Percentiles rank a stretch among this genome's conserved stretches.
Conservation (phyloP, 2,329 filamentous ascomycete genomes). For the Aspergillus phoenicis region DNA sequence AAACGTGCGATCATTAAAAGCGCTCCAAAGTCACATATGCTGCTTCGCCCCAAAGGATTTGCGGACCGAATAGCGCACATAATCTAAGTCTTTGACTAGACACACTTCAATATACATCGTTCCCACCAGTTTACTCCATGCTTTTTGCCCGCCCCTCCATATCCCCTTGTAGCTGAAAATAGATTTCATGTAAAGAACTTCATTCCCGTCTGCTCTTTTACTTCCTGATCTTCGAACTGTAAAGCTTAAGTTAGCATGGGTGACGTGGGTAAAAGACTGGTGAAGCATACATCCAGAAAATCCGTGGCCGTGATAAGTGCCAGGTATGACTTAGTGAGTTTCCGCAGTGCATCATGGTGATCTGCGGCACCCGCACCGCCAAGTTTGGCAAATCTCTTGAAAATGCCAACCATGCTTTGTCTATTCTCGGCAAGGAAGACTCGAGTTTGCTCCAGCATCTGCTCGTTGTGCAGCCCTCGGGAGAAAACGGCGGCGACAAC, state of each 20-base stretch:
- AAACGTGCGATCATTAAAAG: background rate
- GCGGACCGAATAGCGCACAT: slow-evolving; percentile 1
- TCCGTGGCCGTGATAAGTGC: slow-evolving; percentile 78
- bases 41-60: background rate
- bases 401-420: slow-evolving; percentile 79
- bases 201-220: slow-evolving; percentile 32
- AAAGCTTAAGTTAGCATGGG: slow-evolving; percentile 18
- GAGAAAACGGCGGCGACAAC: slow-evolving; percentile 80
- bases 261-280: no score
- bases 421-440: slow-evolving; percentile 81
- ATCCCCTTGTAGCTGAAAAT: slow-evolving; percentile 1
- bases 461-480: slow-evolving; percentile 77
- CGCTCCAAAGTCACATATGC: background rate
- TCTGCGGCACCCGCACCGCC: slow-evolving; percentile 53
- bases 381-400: slow-evolving; percentile 85
- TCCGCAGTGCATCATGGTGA: slow-evolving; percentile 66
- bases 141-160: background rate
- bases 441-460: slow-evolving; percentile 71
- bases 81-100: background rate
- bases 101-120: slow-evolving; percentile 17
- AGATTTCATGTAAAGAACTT: slow-evolving; percentile 37
- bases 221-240: slow-evolving; percentile 48
- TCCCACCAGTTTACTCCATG: slow-evolving; percentile 6
- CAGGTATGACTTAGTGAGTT: slow-evolving; percentile 82
- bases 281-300: slow-evolving; percentile 75